Evolutionary conservation across 1,139 yeast species (phyloP).

Genomic region (Sugiyamaella japonica): DNA sequence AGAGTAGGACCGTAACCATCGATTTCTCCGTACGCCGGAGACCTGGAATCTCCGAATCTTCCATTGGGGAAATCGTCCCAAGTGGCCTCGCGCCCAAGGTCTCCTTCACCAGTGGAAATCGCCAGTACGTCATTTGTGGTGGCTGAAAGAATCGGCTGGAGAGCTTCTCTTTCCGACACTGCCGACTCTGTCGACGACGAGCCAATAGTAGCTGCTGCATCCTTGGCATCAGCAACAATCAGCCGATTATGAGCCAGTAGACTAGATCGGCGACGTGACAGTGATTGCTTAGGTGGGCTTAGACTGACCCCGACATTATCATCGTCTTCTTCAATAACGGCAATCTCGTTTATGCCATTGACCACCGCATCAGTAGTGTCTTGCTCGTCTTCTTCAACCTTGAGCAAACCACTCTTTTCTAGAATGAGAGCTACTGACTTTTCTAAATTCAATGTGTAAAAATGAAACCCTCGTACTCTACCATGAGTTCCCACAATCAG

Average conservation of each 20-base stretch:
- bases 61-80: conserved; percentile 99
- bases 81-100: conserved; percentile 85
- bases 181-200: conserved; percentile 21
- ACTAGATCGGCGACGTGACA: conserved; percentile 49
- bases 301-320: conserved; percentile 5
- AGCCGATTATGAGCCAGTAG: conserved; percentile 50
- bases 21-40: conserved; percentile 95
- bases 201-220: conserved; percentile 10
- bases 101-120: conserved; percentile 81
- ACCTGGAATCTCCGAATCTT: conserved; percentile 93
- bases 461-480: conserved; percentile 74
- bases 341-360: conserved; percentile 19
- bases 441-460: conserved; percentile 86
- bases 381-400: conserved; percentile 17
- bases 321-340: conserved; percentile 29
- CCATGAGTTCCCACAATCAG: conserved; percentile 55
- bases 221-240: conserved; percentile 39
- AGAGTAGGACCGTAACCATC: conserved; percentile 96
- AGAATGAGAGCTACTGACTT: conserved; percentile 86
- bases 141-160: background rate
- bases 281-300: conserved; percentile 18
- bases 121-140: conserved; percentile 56
- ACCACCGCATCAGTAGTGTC: background rate
- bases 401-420: conserved; percentile 51
- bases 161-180: conserved; percentile 24